Evolutionary conservation across 2,329 filamentous ascomycete genomes (phyloP).

Genomic region (Dendryphion nanum): DNA sequence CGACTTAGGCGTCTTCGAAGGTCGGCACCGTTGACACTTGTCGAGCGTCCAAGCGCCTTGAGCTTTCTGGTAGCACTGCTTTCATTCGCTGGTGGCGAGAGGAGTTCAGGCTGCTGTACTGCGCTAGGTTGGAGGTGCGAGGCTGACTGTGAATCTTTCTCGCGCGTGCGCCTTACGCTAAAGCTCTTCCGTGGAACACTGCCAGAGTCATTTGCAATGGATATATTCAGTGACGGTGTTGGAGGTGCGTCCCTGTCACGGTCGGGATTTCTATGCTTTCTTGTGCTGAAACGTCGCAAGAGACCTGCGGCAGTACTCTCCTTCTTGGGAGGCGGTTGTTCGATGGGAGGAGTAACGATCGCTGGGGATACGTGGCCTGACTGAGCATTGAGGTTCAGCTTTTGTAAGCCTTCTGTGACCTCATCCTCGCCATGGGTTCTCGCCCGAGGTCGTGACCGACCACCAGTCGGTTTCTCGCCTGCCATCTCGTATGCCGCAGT

Average conservation of each 20-base stretch:
- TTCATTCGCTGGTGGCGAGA: conserved; percentile 70
- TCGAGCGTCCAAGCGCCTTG: conserved; percentile 77
- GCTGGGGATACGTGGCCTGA: conserved; percentile 49
- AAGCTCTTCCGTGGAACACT: conserved; percentile 79
- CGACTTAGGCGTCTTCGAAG: conserved; percentile 65
- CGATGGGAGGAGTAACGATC: conserved; percentile 54
- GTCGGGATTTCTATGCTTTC: conserved; percentile 64
- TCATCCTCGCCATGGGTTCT: conserved; percentile 96
- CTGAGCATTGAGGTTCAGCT: conserved; percentile 56
- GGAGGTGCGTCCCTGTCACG: conserved; percentile 53
- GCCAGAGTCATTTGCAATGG: conserved; percentile 67
- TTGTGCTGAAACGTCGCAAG: conserved; percentile 85
- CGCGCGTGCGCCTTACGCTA: conserved; percentile 67
- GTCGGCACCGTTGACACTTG: conserved; percentile 88
- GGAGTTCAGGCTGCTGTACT: conserved; percentile 73
- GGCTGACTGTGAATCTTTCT: conserved; percentile 51
- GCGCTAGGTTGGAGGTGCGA: conserved; percentile 50
- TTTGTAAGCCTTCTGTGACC: conserved; percentile 69
- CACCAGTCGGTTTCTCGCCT: conserved; percentile 82
- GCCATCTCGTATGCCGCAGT: conserved; percentile 80
- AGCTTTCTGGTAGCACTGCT: conserved; percentile 57
- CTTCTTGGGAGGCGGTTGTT: conserved; percentile 65
- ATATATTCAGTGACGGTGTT: conserved; percentile 76
- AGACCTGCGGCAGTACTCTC: conserved; percentile 84
- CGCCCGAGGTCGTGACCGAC: conserved; percentile 78